phyloP scores from a whole-genome alignment of 768 basidiomycete genomes.

The Collybia sp. region DNA sequence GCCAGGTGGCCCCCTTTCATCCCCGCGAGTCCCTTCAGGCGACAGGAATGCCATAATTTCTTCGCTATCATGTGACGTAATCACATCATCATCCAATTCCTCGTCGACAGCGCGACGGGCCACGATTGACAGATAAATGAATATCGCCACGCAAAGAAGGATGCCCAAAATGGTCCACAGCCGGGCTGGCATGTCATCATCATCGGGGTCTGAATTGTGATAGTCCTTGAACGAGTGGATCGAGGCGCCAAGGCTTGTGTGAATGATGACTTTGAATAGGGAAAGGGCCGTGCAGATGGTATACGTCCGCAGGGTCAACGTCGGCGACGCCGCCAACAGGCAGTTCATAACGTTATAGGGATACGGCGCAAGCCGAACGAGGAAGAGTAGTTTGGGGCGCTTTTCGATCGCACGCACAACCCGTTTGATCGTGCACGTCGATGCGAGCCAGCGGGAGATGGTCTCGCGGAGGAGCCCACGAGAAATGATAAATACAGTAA shows the following conservation, averaged over 20 bases:
- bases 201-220: slow-evolving; percentile 35
- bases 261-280: slow-evolving; percentile 86
- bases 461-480: slow-evolving; percentile 65
- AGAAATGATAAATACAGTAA: slow-evolving; percentile 79
- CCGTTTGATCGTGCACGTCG: slow-evolving; percentile 67
- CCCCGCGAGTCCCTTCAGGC: slow-evolving; percentile 15
- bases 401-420: slow-evolving; percentile 86
- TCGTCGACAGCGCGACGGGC: slow-evolving; percentile 62
- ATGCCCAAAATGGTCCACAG: slow-evolving; percentile 70
- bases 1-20: slow-evolving; percentile 26
- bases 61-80: slow-evolving; percentile 29
- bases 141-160: slow-evolving; percentile 64
- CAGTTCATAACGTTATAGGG: slow-evolving; percentile 96
- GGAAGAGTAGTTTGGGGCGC: slow-evolving; percentile 82
- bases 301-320: slow-evolving; percentile 76
- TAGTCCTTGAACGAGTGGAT: slow-evolving; percentile 81
- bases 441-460: slow-evolving; percentile 71
- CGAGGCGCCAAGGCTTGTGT: slow-evolving; percentile 83
- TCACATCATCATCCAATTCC: slow-evolving; percentile 38
- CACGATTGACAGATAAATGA: slow-evolving; percentile 76
- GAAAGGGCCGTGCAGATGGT: slow-evolving; percentile 76
- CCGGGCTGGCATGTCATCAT: slow-evolving; percentile 42
- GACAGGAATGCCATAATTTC: slow-evolving; percentile 52
- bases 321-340: slow-evolving; percentile 82
- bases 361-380: slow-evolving; percentile 89